Percentiles rank a stretch among this genome's conserved stretches.
Conservation (phyloP, 129 eudicot genomes). For the Chrysanthemum seticuspe region DNA sequence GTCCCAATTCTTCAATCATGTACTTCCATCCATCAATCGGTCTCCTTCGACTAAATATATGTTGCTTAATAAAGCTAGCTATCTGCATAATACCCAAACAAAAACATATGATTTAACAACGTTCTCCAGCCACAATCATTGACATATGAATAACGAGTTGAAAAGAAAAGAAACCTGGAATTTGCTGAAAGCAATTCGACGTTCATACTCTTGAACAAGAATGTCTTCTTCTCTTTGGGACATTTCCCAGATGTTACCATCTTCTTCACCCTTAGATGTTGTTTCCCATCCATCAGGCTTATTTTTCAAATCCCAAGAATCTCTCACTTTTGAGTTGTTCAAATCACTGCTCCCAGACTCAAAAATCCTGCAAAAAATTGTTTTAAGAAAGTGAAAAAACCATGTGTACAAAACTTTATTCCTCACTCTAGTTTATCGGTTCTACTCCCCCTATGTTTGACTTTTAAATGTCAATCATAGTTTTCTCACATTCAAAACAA, state of each 20-base stretch:
- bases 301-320: slow-evolving; percentile 59
- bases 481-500: too few species aligned
- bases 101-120: not conserved
- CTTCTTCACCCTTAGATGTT: slow-evolving; percentile 54
- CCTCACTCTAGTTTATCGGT: too few species aligned
- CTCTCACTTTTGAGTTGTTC: slow-evolving; percentile 37
- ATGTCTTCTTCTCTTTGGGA: slow-evolving; percentile 31
- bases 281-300: slow-evolving; percentile 99
- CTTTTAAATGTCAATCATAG: too few species aligned
- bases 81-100: slow-evolving; percentile 52
- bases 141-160: not conserved
- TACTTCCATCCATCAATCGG: slow-evolving; percentile 99
- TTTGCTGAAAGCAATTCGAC: slow-evolving; percentile 84
- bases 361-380: slow-evolving; percentile 60
- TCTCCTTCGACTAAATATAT: slow-evolving; percentile 93
- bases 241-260: slow-evolving; percentile 93
- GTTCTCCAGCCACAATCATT: not conserved
- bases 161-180: slow-evolving; percentile 55
- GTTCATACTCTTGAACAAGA: slow-evolving; percentile 68
- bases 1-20: slow-evolving; percentile 96
- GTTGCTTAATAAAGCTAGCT: slow-evolving; percentile 93
- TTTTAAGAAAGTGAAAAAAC: not conserved
- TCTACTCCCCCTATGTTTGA: too few species aligned
- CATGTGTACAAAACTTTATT: too few species aligned
- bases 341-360: slow-evolving; percentile 54